A percentile compares a stretch with the other conserved stretches of the same genome.
phyloP scores from a whole-genome alignment of 148 eudicot species.

The Rhododendron kiyosumense region DNA sequence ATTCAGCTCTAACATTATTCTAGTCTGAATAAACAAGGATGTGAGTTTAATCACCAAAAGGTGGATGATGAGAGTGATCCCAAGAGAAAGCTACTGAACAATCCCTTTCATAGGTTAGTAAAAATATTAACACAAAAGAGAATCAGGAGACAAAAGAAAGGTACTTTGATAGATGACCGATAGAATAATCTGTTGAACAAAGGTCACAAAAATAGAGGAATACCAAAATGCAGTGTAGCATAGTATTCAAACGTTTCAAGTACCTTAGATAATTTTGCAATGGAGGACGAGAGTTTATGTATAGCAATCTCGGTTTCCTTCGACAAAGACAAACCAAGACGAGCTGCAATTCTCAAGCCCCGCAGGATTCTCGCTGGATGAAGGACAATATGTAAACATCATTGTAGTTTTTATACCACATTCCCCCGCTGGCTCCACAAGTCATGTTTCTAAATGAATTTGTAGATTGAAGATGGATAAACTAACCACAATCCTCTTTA shows the following conservation, averaged over 20 bases:
- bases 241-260: neutral
- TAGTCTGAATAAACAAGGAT: conserved; percentile 38
- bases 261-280: conserved; percentile 58
- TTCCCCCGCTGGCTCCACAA: conserved; percentile 7
- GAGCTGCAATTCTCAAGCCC: conserved; percentile 92
- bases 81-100: conserved; percentile 3
- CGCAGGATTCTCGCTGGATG: conserved; percentile 87
- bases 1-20: conserved; percentile 80
- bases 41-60: neutral
- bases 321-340: conserved; percentile 70
- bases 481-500: conserved; percentile 75
- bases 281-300: conserved; percentile 39
- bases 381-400: conserved; percentile 6
- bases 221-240: neutral
- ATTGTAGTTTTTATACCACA: neutral
- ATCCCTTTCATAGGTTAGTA: neutral
- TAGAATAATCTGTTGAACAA: neutral
- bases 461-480: conserved; percentile 8
- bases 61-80: neutral
- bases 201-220: neutral
- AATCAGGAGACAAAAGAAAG: neutral
- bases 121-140: neutral
- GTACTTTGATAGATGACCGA: neutral
- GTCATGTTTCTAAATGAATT: neutral
- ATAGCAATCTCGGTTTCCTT: conserved; percentile 70